phyloP scores from a whole-genome alignment of 768 basidiomycete genomes.

The Boletellus sp. region DNA sequence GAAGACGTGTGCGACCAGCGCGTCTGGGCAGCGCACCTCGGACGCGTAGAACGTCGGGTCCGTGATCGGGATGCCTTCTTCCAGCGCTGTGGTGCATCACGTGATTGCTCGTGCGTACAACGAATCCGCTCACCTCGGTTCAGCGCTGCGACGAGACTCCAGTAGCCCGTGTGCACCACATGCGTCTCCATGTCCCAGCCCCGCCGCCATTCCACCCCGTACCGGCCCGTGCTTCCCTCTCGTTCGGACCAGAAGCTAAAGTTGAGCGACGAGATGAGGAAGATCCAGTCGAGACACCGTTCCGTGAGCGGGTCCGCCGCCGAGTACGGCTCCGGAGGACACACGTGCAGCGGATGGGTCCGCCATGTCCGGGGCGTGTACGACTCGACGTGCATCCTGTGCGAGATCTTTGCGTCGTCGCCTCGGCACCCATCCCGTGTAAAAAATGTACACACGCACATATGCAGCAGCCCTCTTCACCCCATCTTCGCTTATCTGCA shows the following conservation, averaged over 20 bases:
- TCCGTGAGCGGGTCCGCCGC: conserved; percentile 50
- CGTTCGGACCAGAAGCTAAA: conserved; percentile 87
- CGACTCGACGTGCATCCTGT: conserved; percentile 52
- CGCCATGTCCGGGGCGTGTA: conserved; percentile 84
- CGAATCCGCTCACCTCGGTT: conserved; percentile 56
- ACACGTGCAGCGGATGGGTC: conserved; percentile 61
- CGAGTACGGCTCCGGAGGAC: conserved; percentile 62
- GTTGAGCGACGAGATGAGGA: conserved; percentile 81
- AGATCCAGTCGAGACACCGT: conserved; percentile 77
- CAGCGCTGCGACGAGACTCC: conserved; percentile 82
- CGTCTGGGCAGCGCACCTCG: conserved; percentile 65
- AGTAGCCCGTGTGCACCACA: conserved; percentile 75
- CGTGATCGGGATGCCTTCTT: conserved; percentile 72
- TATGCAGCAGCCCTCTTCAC: conserved; percentile 63
- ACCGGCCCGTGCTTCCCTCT: conserved; percentile 56
- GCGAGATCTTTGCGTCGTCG: conserved; percentile 53
- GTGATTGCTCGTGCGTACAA: neutral
- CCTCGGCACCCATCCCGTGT: conserved; percentile 6
- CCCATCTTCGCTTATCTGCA: conserved; percentile 57
- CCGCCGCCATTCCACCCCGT: conserved; percentile 73
- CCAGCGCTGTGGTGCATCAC: conserved; percentile 53
- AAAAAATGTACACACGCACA: conserved; percentile 35
- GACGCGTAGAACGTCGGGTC: conserved; percentile 77
- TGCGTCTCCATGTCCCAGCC: conserved; percentile 56
- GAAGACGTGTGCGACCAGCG: conserved; percentile 66